These are phyloP conservation scores for Lindgomyces ingoldianus DNA, from an alignment of 495 filamentous ascomycete species.

Conservation along the genomic window DNA sequence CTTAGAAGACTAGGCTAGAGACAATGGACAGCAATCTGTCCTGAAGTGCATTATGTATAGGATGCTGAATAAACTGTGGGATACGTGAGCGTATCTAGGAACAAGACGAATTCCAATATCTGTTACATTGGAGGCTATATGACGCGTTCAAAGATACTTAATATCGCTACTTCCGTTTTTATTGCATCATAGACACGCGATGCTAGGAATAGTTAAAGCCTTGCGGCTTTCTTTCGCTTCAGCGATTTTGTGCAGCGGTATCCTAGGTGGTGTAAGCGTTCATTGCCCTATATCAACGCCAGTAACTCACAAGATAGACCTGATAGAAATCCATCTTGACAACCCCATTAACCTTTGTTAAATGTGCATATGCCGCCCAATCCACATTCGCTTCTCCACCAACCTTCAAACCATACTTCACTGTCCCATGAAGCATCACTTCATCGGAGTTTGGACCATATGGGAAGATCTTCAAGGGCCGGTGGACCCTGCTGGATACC, in stretches of 20 bases:
- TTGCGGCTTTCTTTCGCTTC: not conserved
- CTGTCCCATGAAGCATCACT: constrained; percentile 64
- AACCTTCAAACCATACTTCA: constrained; percentile 58
- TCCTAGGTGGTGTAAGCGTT: constrained; percentile 20
- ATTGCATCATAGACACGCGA: not conserved
- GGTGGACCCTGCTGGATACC: constrained; percentile 55
- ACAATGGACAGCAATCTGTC: too few species aligned
- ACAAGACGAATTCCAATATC: too few species aligned
- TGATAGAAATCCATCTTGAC: constrained; percentile 65
- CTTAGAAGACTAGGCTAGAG: too few species aligned
- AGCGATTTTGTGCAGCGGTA: constrained; percentile 17
- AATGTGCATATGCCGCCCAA: constrained; percentile 59
- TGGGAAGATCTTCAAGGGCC: constrained; percentile 55
- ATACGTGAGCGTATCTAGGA: too few species aligned
- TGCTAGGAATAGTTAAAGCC: not conserved
- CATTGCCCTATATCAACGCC: not conserved
- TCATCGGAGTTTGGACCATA: constrained; percentile 51
- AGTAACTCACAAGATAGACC: constrained; percentile 60
- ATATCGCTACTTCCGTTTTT: not conserved
- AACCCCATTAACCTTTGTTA: constrained; percentile 51
- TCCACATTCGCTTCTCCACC: constrained; percentile 50
- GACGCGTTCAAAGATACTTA: too few species aligned
- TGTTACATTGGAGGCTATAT: too few species aligned
- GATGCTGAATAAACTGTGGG: too few species aligned
- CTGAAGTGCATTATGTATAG: too few species aligned